Conservation (phyloP, 2,329 filamentous ascomycete genomes). For the Monosporascus sp. region DNA sequence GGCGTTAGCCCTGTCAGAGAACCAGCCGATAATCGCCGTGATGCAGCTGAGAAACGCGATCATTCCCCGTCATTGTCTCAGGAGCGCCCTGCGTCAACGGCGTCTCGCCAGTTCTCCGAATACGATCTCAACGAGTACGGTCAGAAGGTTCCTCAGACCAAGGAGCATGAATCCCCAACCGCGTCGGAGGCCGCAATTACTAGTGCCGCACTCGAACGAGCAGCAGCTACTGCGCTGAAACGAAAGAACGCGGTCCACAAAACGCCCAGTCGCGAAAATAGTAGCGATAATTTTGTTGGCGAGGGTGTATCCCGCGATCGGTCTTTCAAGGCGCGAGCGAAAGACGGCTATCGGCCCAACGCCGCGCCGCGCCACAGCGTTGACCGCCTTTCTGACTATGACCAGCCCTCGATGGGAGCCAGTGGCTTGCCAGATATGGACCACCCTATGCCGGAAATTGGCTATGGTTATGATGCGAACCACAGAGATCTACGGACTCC, state of each 20-base stretch:
- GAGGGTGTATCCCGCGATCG: constrained; percentile 54
- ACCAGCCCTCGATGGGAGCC: constrained; percentile 54
- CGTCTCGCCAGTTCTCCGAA: constrained; percentile 44
- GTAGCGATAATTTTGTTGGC: constrained; percentile 35
- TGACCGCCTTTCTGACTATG: constrained; percentile 48
- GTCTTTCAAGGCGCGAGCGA: constrained; percentile 61
- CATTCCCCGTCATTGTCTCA: constrained; percentile 31
- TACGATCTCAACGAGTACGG: constrained; percentile 56
- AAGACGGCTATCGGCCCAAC: constrained; percentile 48
- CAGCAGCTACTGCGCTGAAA: constrained; percentile 46
- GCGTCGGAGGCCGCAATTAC: constrained; percentile 54
- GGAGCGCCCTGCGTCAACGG: constrained; percentile 17
- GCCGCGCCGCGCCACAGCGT: constrained; percentile 54
- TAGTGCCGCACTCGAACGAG: constrained; percentile 45
- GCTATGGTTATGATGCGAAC: constrained; percentile 52
- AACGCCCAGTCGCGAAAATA: constrained; percentile 25
- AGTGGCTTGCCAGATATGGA: constrained; percentile 64
- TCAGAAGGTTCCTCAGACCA: constrained; percentile 43
- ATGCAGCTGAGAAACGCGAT: constrained; percentile 32
- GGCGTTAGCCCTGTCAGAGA: constrained; percentile 37
- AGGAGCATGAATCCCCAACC: constrained; percentile 46
- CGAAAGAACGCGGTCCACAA: constrained; percentile 40
- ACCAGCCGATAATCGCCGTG: constrained; percentile 31
- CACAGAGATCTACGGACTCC: constrained; percentile 66
- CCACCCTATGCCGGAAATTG: constrained; percentile 73